Percentiles rank a stretch among this genome's conserved stretches.
Evolutionary conservation across 1,284 basidiomycete genomes (phyloP).

Genomic region (Cutaneotrichosporon mucoides): DNA sequence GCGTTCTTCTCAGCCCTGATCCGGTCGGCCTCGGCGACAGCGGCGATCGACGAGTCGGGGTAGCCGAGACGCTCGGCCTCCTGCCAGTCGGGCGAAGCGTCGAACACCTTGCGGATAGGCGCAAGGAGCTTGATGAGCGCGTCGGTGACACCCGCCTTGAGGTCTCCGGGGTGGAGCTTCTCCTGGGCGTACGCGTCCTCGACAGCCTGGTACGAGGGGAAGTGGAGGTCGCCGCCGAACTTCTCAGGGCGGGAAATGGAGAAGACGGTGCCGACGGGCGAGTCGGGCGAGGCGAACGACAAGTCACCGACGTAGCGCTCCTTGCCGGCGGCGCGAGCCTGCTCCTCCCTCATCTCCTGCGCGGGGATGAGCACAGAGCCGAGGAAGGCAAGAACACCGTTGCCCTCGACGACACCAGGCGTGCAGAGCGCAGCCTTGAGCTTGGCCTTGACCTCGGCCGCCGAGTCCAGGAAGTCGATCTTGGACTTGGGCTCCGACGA

Average conservation of each 20-base stretch:
- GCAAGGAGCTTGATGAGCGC: constrained; percentile 73
- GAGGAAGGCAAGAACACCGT: constrained; percentile 88
- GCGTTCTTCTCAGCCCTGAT: constrained; percentile 32
- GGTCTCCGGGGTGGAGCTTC: constrained; percentile 81
- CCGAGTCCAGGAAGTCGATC: constrained; percentile 92
- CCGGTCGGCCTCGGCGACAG: constrained; percentile 17
- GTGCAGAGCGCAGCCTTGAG: constrained; percentile 91
- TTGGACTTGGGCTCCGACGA: constrained; percentile 94
- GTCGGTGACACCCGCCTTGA: constrained; percentile 77
- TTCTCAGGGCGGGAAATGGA: constrained; percentile 71
- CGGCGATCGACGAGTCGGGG: constrained; percentile 58
- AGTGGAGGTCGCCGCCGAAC: constrained; percentile 80
- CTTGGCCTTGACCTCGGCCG: constrained; percentile 79
- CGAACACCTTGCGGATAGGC: constrained; percentile 75
- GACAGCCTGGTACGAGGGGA: constrained; percentile 62
- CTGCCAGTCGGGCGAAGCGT: constrained; percentile 75
- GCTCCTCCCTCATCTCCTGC: constrained; percentile 66
- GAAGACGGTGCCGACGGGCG: constrained; percentile 79
- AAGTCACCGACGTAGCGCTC: constrained; percentile 35
- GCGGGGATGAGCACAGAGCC: constrained; percentile 87
- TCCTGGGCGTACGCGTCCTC: constrained; percentile 72
- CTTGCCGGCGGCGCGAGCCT: constrained; percentile 37
- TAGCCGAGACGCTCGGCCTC: constrained; percentile 75
- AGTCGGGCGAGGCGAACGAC: constrained; percentile 62
- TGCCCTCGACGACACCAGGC: constrained; percentile 84